Conservation (phyloP, 2,329 filamentous ascomycete species). For the Phialophora tarda region DNA sequence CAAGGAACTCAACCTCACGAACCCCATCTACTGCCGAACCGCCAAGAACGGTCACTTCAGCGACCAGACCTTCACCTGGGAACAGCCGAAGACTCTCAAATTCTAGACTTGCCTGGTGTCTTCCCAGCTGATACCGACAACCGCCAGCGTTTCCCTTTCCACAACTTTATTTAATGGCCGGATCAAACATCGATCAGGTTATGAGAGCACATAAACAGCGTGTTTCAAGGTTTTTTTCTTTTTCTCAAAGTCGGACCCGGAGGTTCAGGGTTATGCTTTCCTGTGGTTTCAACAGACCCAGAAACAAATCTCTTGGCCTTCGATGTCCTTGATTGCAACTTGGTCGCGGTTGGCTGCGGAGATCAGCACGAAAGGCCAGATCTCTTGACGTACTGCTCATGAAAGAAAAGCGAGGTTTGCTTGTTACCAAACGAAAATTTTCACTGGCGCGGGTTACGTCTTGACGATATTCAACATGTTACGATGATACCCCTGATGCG, state of each 20-base stretch:
- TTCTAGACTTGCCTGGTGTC: slow-evolving; percentile 65
- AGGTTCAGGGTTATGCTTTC: slow-evolving; percentile 16
- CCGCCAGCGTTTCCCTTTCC: slow-evolving; percentile 10
- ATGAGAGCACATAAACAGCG: slow-evolving; percentile 11
- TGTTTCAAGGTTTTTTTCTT: slow-evolving; percentile 1
- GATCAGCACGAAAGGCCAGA: background rate
- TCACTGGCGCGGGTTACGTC: slow-evolving; percentile 33
- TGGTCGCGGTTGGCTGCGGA: slow-evolving; percentile 4
- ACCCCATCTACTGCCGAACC: slow-evolving; percentile 97
- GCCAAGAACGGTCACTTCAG: slow-evolving; percentile 99
- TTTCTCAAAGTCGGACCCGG: slow-evolving; percentile 1
- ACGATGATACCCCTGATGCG: slow-evolving; percentile 35
- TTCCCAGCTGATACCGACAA: slow-evolving; percentile 15
- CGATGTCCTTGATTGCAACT: slow-evolving; percentile 12
- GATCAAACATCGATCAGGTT: slow-evolving; percentile 7
- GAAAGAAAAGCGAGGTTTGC: slow-evolving; percentile 22
- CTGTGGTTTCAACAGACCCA: slow-evolving; percentile 37
- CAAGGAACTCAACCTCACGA: slow-evolving; percentile 90
- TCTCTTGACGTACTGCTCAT: slow-evolving; percentile 2
- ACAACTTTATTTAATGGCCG: background rate
- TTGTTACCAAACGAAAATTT: slow-evolving; percentile 17
- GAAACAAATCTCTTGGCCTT: slow-evolving; percentile 11
- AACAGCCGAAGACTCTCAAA: slow-evolving; percentile 94
- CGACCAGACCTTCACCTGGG: slow-evolving; percentile 97
- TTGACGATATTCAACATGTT: slow-evolving; percentile 40